Evolutionary conservation across 2,329 filamentous ascomycete genomes (phyloP).

Genomic region (Leptographium procerum): DNA sequence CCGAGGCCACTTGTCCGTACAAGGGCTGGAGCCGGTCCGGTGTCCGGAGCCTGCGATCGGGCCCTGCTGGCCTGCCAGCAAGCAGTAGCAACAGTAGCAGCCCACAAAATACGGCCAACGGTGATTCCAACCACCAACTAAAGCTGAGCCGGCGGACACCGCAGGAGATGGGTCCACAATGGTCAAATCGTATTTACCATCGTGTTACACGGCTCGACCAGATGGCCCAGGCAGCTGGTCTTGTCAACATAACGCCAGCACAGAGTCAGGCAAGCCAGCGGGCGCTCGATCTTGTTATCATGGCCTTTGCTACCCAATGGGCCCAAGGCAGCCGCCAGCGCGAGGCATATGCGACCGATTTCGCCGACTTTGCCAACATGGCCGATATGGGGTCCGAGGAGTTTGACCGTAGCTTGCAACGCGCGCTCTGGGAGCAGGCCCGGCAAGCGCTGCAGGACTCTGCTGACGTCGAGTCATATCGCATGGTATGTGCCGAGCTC

Average conservation of each 20-base stretch:
- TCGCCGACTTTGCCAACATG: slow-evolving; percentile 5
- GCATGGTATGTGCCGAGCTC: slow-evolving; percentile 25
- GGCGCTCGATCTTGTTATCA: slow-evolving; percentile 36
- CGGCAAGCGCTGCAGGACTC: slow-evolving; percentile 24
- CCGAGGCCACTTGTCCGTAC: slow-evolving; percentile 41
- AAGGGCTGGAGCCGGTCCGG: slow-evolving; percentile 16
- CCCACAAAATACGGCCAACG: neutral
- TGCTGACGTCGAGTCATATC: slow-evolving; percentile 24
- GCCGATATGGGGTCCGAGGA: slow-evolving; percentile 14
- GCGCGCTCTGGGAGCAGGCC: slow-evolving; percentile 26
- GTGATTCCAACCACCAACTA: neutral
- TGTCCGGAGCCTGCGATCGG: too few species aligned
- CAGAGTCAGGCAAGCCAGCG: slow-evolving; percentile 32
- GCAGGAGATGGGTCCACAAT: slow-evolving; percentile 23
- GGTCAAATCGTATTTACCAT: slow-evolving; percentile 37
- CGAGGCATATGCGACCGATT: slow-evolving; percentile 11
- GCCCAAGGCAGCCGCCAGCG: slow-evolving; percentile 24
- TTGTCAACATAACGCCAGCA: slow-evolving; percentile 26
- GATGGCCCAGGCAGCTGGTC: slow-evolving; percentile 25
- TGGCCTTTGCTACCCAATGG: slow-evolving; percentile 43
- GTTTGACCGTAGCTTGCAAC: slow-evolving; percentile 26
- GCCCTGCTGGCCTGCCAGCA: neutral
- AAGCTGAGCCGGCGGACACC: slow-evolving; percentile 7
- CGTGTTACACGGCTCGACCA: slow-evolving; percentile 37
- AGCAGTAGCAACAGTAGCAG: neutral